Base-by-base conservation (phyloP, 805 yeast species). In the Yarrowia bubula region DNA sequence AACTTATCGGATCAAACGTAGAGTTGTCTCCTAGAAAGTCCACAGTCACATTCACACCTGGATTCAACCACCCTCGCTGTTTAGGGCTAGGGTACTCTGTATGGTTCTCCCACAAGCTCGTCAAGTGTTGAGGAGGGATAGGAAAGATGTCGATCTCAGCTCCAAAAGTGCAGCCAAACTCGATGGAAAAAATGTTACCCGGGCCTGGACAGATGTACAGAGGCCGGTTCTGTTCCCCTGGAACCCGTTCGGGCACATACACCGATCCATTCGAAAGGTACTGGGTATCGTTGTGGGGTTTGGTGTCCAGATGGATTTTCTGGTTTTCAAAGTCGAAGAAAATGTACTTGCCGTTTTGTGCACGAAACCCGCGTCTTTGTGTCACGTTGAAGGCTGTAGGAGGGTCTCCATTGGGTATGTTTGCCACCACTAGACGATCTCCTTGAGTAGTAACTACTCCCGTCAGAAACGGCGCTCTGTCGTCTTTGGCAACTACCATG, bases 361-460 rank as follows among this genome's bases (percentile, higher is more conserved):
- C 46, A 1, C 61, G n/a, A 8, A 55, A 55, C 1, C 61, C 61
- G 28, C 43, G 10, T 9, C n/a, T 28, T 1, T 22, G 28, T 3
- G 61, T 39, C 47, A 55, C 61, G 61, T 55, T 55, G 47, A 55
- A 55, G 13, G 61, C 61, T 38, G 38, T 55, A n/a, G 61, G 61
- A 15, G 61, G 61, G 17, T 55, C 61, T 6, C 61, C 61, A 15
- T 39, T 55, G 15, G 61, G 61, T 8, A 41, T 55, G 8, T 43
- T 4, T 1, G 47, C 61, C n/a, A 55, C 61, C 31, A 55, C 61
- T 31, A 55, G 31, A 8, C 41, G 18, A 38, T 55, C 61, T 15
- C 47, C 61, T 17, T 41, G 35, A 3, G 61, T 55, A 4, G 61
- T 55, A 2, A 55, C 61, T 11, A 55, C 47, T 2, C 47, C 61